phyloP scores from a whole-genome alignment of 192 early-diverging fungal genomes.

The Coemansia sp. region DNA sequence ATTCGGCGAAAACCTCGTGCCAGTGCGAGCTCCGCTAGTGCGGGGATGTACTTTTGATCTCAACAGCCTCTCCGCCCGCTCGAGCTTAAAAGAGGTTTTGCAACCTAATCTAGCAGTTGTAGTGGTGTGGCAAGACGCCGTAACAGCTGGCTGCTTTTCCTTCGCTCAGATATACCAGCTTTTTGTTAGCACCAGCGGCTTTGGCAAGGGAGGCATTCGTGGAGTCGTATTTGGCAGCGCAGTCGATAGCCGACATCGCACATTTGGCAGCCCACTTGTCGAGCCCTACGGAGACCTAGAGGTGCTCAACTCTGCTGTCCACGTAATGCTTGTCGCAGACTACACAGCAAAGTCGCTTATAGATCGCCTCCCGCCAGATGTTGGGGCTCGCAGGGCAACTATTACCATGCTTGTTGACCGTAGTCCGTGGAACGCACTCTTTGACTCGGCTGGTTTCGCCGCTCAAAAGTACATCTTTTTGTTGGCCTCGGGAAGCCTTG shows the following conservation, averaged over 20 bases:
- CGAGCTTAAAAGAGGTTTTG: neutral
- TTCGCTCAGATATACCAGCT: constrained; percentile 18
- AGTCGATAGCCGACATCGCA: neutral
- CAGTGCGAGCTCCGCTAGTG: constrained; percentile 12
- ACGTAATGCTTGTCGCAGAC: constrained; percentile 13
- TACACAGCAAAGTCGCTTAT: constrained; percentile 8
- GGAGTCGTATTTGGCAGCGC: constrained; percentile 37
- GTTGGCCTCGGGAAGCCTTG: constrained; percentile 13
- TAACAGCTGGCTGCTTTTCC: constrained; percentile 31
- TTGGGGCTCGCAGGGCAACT: neutral
- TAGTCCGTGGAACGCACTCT: constrained; percentile 30
- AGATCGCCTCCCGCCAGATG: neutral
- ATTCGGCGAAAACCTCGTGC: neutral
- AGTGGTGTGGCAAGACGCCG: constrained; percentile 34
- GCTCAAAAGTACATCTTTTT: constrained; percentile 36
- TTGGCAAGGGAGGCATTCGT: neutral
- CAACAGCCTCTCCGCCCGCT: neutral
- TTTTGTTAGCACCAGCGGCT: neutral
- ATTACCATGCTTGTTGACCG: neutral
- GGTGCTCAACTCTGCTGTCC: neutral
- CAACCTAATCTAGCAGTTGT: constrained; percentile 5
- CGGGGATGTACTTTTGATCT: constrained; percentile 12
- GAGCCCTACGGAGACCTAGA: constrained; percentile 34
- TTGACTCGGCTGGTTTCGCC: constrained; percentile 13
- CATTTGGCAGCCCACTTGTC: constrained; percentile 36